phyloP scores from a whole-genome alignment of 805 yeast species.

The Millerago galiae region DNA sequence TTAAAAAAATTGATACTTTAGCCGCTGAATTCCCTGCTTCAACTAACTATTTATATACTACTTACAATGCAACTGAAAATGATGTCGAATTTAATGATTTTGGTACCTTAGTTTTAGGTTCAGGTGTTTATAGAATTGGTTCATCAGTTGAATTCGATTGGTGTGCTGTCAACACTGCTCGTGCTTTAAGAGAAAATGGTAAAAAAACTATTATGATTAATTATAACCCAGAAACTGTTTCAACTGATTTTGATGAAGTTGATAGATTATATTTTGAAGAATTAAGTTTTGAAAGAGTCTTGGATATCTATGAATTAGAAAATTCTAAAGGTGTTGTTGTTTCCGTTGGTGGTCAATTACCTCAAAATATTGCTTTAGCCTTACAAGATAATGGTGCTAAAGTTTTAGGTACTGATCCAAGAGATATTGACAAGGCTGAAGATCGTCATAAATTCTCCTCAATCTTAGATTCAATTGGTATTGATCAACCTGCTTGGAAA shows the following conservation, averaged over 20 bases:
- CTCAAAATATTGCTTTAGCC: constrained; percentile 90
- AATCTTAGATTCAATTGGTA: constrained; percentile 84
- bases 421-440: constrained; percentile 94
- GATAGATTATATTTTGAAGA: constrained; percentile 96
- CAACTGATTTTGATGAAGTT: constrained; percentile 97
- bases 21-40: constrained; percentile 99
- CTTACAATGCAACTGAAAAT: constrained; percentile 83
- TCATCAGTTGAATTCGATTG: constrained; percentile 98
- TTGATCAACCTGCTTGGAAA: constrained; percentile 98
- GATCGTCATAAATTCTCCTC: constrained; percentile 97
- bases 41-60: constrained; percentile 92
- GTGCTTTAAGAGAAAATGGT: constrained; percentile 84
- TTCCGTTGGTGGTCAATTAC: constrained; percentile 96
- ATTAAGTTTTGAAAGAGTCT: constrained; percentile 88
- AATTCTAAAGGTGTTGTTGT: constrained; percentile 86
- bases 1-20: constrained; percentile 92
- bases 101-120: constrained; percentile 92
- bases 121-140: constrained; percentile 99
- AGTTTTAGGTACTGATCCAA: constrained; percentile 90
- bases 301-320: constrained; percentile 96
- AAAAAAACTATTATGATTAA: constrained; percentile 92
- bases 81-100: constrained; percentile 84
- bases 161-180: constrained; percentile 98
- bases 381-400: constrained; percentile 79
- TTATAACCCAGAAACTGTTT: constrained; percentile 97